Evolutionary conservation across 176 grass and related monocot species (phyloP), one percentile per base, ranked within the genome.

Genomic region (Guadua angustifolia): DNA sequence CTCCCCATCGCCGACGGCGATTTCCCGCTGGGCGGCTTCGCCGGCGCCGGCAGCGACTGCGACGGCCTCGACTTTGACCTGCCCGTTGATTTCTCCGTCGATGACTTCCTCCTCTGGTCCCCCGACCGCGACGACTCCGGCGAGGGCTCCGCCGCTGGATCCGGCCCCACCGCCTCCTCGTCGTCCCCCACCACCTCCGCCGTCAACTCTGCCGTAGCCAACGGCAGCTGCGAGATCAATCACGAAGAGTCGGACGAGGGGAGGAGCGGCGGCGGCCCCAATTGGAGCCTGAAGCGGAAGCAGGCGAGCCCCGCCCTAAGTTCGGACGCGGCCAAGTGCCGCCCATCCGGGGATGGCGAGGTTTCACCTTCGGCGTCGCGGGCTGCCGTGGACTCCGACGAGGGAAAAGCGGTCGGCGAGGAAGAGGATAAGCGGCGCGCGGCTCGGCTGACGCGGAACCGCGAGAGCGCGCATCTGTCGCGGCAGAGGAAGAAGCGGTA

Each of bases 401-500:
- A 89, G 68, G 83, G 79, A 11, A 49, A 58, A 29, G 29, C 47
- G 39, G 56, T 7, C 29, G 74, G 85, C 66, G 66, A 79, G 75
- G 91, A 88, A 6, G 92, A 92, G 59, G 93, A 95, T 49, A 85
- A 81, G 1, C 89, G 94, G 73, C 89, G 85, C 5, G 84, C 73
- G 24, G 89, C 91, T 35, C 87, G 96, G 81, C 86, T 99, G 91
- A 84, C 92, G 78, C 87, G 96, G 52, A 99, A 99, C 75, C 88
- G 93, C 1, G 96, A 95, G 86, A 99, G 96, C 73, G 96, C 96
- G 16, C 96, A 99, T 58, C 93, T 99, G 8, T 99, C 96, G 1
- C 80, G 96, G 74, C 96, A 99, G 82, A 88, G 96, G 83, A 99
- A 95, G 91, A 99, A 95, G 81, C 86, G 88, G 3, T 92, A 95